These are phyloP conservation scores for Apiospora phragmitis DNA, from an alignment of 2,329 filamentous ascomycete species.

Conservation along the genomic window DNA sequence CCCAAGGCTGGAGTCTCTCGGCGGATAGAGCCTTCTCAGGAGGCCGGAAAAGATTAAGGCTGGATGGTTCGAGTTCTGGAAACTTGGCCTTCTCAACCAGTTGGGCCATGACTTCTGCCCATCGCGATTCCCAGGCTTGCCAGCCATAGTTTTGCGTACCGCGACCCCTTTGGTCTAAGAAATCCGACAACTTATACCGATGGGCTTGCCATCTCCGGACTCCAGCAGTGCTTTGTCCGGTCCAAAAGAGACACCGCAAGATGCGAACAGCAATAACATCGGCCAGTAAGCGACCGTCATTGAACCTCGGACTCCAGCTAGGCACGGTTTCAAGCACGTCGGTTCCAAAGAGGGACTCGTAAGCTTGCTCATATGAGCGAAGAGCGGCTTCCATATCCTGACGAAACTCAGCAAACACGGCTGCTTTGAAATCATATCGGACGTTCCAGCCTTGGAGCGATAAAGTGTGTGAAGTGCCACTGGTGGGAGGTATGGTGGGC, in stretches of 20 bases:
- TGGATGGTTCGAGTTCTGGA: slow-evolving; percentile 47
- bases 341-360: slow-evolving; percentile 77
- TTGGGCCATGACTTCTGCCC: slow-evolving; percentile 63
- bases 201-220: slow-evolving; percentile 81
- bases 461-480: slow-evolving; percentile 82
- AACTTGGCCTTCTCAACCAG: slow-evolving; percentile 57
- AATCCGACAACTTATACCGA: slow-evolving; percentile 69
- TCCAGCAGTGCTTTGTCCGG: slow-evolving; percentile 74
- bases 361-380: slow-evolving; percentile 83
- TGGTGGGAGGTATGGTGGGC: slow-evolving; percentile 79
- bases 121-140: slow-evolving; percentile 87
- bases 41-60: slow-evolving; percentile 48
- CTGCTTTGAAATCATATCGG: slow-evolving; percentile 92
- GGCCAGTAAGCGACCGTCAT: slow-evolving; percentile 85
- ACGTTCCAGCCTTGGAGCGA: slow-evolving; percentile 87
- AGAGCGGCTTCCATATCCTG: slow-evolving; percentile 88
- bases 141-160: slow-evolving; percentile 90
- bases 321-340: slow-evolving; percentile 88
- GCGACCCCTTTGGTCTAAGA: slow-evolving; percentile 80
- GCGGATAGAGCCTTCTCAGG: slow-evolving; percentile 60
- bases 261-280: slow-evolving; percentile 80
- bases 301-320: slow-evolving; percentile 87
- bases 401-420: slow-evolving; percentile 86
- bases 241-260: slow-evolving; percentile 81
- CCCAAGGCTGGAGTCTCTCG: slow-evolving; percentile 63